Evolutionary conservation across 2,329 filamentous ascomycete genomes (phyloP).

Genomic region (Monilinia laxa): DNA sequence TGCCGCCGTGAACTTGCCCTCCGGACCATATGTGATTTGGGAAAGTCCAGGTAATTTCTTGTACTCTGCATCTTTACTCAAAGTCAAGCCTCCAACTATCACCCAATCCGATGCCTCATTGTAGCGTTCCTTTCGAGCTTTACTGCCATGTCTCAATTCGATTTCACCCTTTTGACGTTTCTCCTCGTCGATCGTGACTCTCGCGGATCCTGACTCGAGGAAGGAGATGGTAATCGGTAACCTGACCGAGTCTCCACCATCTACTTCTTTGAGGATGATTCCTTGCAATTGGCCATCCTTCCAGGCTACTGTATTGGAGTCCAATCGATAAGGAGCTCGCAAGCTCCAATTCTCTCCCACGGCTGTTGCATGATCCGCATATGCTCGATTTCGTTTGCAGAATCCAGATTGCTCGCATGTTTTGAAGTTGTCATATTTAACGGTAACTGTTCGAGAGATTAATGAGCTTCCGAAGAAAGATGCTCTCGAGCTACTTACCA

Average conservation of each 20-base stretch:
- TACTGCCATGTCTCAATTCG: slow-evolving; percentile 79
- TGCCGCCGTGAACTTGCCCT: slow-evolving; percentile 74
- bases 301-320: slow-evolving; percentile 69
- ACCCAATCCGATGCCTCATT: slow-evolving; percentile 87
- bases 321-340: slow-evolving; percentile 74
- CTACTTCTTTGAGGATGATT: slow-evolving; percentile 76
- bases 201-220: slow-evolving; percentile 82
- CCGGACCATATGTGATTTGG: slow-evolving; percentile 77
- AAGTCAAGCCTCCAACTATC: slow-evolving; percentile 75
- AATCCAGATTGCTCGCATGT: slow-evolving; percentile 95
- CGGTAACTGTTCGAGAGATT: slow-evolving; percentile 56
- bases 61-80: slow-evolving; percentile 70
- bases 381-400: slow-evolving; percentile 90
- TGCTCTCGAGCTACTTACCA: slow-evolving; percentile 49
- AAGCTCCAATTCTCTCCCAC: slow-evolving; percentile 62
- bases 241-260: slow-evolving; percentile 66
- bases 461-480: slow-evolving; percentile 12
- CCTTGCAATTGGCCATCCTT: slow-evolving; percentile 78
- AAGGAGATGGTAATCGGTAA: slow-evolving; percentile 86
- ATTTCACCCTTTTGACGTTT: slow-evolving; percentile 86
- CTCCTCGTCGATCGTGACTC: slow-evolving; percentile 89
- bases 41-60: slow-evolving; percentile 65
- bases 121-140: slow-evolving; percentile 85
- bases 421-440: slow-evolving; percentile 98
- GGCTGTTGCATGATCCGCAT: slow-evolving; percentile 72